Conservation (phyloP, 2,329 filamentous ascomycete genomes). For the Apiospora hydei region DNA sequence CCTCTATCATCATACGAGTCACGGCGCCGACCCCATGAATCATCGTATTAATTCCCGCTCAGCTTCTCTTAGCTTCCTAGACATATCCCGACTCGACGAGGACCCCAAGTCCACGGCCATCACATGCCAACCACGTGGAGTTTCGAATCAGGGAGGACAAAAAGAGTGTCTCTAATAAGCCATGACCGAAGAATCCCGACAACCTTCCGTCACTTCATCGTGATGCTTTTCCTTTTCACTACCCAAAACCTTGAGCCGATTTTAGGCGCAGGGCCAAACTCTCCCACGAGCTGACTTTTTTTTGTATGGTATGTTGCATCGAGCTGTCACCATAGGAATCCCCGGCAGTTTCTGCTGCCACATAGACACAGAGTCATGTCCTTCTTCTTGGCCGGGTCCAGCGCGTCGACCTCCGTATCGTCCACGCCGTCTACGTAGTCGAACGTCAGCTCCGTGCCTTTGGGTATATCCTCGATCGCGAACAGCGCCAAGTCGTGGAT, state of each 20-base stretch:
- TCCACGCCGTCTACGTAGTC: conserved; percentile 77
- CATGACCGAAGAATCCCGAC: background rate
- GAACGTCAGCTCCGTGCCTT: conserved; percentile 77
- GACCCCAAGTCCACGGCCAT: background rate
- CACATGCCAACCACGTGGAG: conserved; percentile 3
- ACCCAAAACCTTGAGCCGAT: background rate
- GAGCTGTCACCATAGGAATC: conserved; percentile 67
- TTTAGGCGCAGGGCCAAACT: conserved; percentile 21
- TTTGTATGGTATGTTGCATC: background rate
- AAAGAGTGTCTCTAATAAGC: background rate
- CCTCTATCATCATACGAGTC: background rate
- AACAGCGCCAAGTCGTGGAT: conserved; percentile 83
- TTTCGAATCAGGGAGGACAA: background rate
- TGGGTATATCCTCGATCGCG: conserved; percentile 69
- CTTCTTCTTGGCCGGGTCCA: conserved; percentile 54
- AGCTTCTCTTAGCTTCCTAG: background rate
- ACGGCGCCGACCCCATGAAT: background rate
- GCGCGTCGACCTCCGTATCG: conserved; percentile 55
- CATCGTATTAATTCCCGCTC: background rate
- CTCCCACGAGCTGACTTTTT: background rate
- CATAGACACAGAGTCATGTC: conserved; percentile 69
- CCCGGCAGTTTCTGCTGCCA: conserved; percentile 70
- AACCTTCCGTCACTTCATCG: conserved; percentile 14
- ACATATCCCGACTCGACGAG: background rate
- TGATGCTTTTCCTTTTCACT: background rate